Base-by-base conservation (phyloP, 306 rosid species). In the Quercus ilex region DNA sequence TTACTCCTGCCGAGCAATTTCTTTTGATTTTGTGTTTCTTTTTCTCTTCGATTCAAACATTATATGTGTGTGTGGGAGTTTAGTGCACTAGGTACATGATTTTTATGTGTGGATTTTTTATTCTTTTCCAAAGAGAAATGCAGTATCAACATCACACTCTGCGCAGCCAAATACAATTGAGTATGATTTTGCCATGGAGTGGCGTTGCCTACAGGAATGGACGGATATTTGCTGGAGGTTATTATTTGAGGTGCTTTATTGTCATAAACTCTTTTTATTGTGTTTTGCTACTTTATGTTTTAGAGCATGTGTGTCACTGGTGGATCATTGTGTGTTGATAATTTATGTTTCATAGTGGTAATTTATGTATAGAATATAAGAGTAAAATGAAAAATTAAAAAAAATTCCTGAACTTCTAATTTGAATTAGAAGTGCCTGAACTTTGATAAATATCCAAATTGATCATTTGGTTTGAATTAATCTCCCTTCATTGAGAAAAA, bases 131-230 rank as follows among this genome's bases (percentile, higher is more conserved):
- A 18, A 91, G 93, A 89, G 74, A 85, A 83, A 81, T 26, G 92
- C 90, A 58, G 87, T 89, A 71, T 86, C 92, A 74, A 89, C 97
- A 19, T 83, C 93, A 46, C 97, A 91, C 78, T 86, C 88, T 74
- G 9, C 97, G n/a, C 91, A 89, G 74, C 63, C 83, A 51, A 91
- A 91, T 78, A 79, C 88, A 19, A 43, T 90, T 46, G 97, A 88
- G 67, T 85, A 80, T 10, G 60, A 26, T 5, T 76, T 89, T 89
- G 89, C 92, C 26, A 41, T 57, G 58, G 83, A 82, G 14, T 92
- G 93, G 93, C 33, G 41, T 72, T 14, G 8, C 51, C 83, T 63
- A 23, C 84, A 87, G 70, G 51, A 41, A 9, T 81, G 52, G 77
- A 83, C 85, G 0, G 86, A 92, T 58, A 70, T 71, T 62, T 79